Evolutionary conservation across 2,329 filamentous ascomycete species (phyloP).

Genomic region (Trichophyton benhamiae): DNA sequence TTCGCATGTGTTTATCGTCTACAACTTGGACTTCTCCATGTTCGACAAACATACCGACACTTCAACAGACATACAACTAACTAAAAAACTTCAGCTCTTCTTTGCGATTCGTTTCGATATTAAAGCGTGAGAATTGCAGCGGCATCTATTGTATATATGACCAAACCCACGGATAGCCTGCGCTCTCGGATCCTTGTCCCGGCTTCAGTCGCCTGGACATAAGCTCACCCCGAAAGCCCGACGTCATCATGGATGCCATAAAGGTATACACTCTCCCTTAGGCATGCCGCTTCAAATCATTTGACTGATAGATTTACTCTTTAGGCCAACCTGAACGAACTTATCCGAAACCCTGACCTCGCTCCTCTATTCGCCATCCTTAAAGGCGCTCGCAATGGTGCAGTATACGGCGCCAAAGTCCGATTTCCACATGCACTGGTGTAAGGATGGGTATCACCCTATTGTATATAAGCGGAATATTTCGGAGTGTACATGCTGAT

Average conservation of each 20-base stretch:
- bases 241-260: neutral
- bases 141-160: neutral
- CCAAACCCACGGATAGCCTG: neutral
- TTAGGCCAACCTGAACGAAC: conserved; percentile 58
- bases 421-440: conserved; percentile 96
- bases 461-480: neutral
- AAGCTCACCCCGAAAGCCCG: neutral
- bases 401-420: conserved; percentile 93
- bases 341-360: conserved; percentile 72
- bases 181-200: neutral
- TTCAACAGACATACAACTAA: neutral
- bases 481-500: conserved; percentile 13
- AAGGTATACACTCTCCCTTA: neutral
- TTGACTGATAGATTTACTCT: neutral
- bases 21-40: neutral
- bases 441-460: conserved; percentile 28
- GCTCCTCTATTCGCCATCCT: conserved; percentile 73
- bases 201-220: neutral
- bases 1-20: neutral
- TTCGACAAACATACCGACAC: neutral
- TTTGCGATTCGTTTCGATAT: neutral
- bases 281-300: neutral
- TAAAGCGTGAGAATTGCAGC: neutral
- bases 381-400: conserved; percentile 91
- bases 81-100: neutral